Evolutionary conservation across 352 stramenopile species (phyloP).

Genomic region (Plasmopara muralis): DNA sequence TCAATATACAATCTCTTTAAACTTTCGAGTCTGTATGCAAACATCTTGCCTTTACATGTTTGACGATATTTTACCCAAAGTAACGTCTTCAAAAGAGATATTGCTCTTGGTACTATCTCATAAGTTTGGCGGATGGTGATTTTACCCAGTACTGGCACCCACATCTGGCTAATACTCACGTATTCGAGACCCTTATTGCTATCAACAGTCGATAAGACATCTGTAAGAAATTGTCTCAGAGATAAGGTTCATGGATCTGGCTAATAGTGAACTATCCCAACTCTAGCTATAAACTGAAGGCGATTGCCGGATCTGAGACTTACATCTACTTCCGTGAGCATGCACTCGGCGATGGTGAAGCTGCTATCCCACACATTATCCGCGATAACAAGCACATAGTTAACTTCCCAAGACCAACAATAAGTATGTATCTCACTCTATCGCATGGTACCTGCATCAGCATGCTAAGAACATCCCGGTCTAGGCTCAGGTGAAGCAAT

Average conservation of each 20-base stretch:
- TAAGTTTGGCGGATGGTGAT: constrained; percentile 1
- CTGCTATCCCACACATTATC: background rate
- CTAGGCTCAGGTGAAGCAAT: constrained; percentile 3
- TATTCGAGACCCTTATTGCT: constrained; percentile 21
- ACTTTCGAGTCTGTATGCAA: too few relatives aligned
- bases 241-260: constrained; percentile 16
- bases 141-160: constrained; percentile 1
- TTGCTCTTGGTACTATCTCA: background rate
- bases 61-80: too few relatives aligned
- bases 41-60: too few relatives aligned
- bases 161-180: constrained; percentile 25
- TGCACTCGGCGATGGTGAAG: constrained; percentile 9
- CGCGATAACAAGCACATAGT: background rate
- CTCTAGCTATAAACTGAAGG: constrained; percentile 10
- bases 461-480: constrained; percentile 6
- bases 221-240: constrained; percentile 4
- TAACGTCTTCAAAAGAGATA: background rate
- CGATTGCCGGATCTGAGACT: constrained; percentile 14
- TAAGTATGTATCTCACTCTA: constrained; percentile 2
- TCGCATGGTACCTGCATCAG: constrained; percentile 2
- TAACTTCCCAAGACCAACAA: background rate
- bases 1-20: too few relatives aligned
- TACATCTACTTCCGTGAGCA: constrained; percentile 16
- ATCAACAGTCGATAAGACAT: constrained; percentile 17
- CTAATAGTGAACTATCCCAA: constrained; percentile 15